These are phyloP conservation scores for Salix suchowensis DNA, from an alignment of 345 rosid species.

Conservation along the genomic window DNA sequence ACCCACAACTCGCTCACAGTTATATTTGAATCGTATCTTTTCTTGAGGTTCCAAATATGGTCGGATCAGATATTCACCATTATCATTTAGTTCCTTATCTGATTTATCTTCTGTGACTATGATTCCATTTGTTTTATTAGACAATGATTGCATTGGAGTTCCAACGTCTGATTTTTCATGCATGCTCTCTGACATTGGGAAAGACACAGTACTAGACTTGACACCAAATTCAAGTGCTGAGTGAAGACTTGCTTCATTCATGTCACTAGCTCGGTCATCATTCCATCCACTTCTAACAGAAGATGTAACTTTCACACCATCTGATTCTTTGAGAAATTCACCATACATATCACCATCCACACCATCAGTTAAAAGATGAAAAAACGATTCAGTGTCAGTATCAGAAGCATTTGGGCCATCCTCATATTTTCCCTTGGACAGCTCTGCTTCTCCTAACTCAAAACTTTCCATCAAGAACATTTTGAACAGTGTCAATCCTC, in stretches of 20 bases:
- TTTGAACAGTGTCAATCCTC: slow-evolving; percentile 72
- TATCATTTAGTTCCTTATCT: slow-evolving; percentile 84
- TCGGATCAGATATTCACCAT: slow-evolving; percentile 95
- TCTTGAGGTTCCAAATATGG: slow-evolving; percentile 95
- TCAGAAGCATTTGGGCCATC: slow-evolving; percentile 60
- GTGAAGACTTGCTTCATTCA: slow-evolving; percentile 94
- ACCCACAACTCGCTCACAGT: slow-evolving; percentile 95
- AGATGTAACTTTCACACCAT: slow-evolving; percentile 46
- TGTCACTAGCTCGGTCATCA: slow-evolving; percentile 82
- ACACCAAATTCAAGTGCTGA: slow-evolving; percentile 91
- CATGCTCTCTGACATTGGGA: slow-evolving; percentile 67
- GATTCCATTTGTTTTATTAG: slow-evolving; percentile 57
- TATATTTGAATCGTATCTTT: slow-evolving; percentile 81
- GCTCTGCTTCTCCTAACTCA: slow-evolving; percentile 66
- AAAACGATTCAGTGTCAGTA: slow-evolving; percentile 61
- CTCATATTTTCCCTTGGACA: slow-evolving; percentile 49
- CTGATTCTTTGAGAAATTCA: slow-evolving; percentile 49
- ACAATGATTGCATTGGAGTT: slow-evolving; percentile 73
- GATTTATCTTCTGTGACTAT: slow-evolving; percentile 59
- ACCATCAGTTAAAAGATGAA: slow-evolving; percentile 49
- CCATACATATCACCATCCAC: slow-evolving; percentile 53
- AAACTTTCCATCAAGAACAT: slow-evolving; percentile 69
- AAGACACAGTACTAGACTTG: slow-evolving; percentile 70
- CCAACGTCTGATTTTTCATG: slow-evolving; percentile 66
- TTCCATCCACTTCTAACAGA: slow-evolving; percentile 75